These are phyloP conservation scores for Tricholoma saponaceum DNA, from an alignment of 768 basidiomycete genomes.

Conservation along the genomic window DNA sequence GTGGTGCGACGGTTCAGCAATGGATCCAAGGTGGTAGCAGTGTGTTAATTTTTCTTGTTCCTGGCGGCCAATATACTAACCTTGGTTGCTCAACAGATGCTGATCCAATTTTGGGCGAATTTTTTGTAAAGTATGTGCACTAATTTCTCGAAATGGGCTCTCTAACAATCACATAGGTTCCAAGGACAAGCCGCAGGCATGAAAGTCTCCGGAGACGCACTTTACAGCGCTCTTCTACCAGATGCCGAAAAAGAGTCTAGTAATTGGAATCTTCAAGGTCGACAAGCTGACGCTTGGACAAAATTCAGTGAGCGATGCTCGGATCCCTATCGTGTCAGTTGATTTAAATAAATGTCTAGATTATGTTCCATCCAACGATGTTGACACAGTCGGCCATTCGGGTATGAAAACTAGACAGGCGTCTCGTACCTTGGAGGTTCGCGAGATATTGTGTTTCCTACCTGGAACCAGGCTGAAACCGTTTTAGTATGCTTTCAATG, in stretches of 20 bases:
- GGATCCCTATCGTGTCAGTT: neutral
- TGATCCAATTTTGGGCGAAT: constrained; percentile 61
- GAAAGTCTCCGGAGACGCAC: constrained; percentile 41
- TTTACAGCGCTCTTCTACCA: constrained; percentile 54
- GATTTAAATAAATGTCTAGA: constrained; percentile 19
- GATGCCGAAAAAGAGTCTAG: constrained; percentile 55
- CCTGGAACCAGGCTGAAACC: neutral
- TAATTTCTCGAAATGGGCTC: neutral
- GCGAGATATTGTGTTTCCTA: neutral
- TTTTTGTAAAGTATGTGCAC: constrained; percentile 52
- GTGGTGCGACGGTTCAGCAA: constrained; percentile 32
- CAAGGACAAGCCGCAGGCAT: constrained; percentile 42
- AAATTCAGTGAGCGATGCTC: constrained; percentile 7
- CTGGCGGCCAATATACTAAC: neutral
- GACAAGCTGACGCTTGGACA: constrained; percentile 57
- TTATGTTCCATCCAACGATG: constrained; percentile 37
- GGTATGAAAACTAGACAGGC: constrained; percentile 61
- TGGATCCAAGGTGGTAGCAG: constrained; percentile 61
- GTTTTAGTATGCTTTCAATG: constrained; percentile 51
- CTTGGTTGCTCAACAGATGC: constrained; percentile 35
- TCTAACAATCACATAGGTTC: constrained; percentile 32
- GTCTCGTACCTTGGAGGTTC: constrained; percentile 56
- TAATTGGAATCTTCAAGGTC: constrained; percentile 61
- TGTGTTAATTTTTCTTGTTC: constrained; percentile 25
- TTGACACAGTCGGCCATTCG: constrained; percentile 28